phyloP scores from a whole-genome alignment of 768 basidiomycete species.

The Suillus lakei region DNA sequence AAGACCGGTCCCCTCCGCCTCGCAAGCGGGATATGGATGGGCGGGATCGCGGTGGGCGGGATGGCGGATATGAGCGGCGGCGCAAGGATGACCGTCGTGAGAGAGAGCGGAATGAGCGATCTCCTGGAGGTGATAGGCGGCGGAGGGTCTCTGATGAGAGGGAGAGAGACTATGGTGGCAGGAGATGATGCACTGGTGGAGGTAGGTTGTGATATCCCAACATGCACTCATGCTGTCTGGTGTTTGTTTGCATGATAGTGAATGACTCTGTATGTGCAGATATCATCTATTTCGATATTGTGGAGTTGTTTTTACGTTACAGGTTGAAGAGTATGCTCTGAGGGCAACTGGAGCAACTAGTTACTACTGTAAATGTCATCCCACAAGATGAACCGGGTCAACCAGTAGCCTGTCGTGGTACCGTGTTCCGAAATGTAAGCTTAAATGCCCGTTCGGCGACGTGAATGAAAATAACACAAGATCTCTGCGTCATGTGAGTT shows the following conservation, averaged over 20 bases:
- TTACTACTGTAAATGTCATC: no score
- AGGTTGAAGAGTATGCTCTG: neutral
- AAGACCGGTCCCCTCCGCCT: slow-evolving; percentile 25
- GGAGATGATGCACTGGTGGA: slow-evolving; percentile 20
- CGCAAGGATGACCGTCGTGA: slow-evolving; percentile 29
- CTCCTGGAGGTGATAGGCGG: slow-evolving; percentile 31
- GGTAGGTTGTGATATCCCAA: neutral
- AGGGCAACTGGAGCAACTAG: neutral
- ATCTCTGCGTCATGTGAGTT: neutral
- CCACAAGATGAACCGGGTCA: no score
- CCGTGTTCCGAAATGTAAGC: no score
- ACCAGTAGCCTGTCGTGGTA: no score
- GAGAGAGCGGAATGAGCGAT: slow-evolving; percentile 20
- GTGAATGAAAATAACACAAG: no score
- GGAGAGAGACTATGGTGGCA: slow-evolving; percentile 27
- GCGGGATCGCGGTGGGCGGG: slow-evolving; percentile 24
- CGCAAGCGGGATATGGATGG: slow-evolving; percentile 23
- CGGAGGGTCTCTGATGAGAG: slow-evolving; percentile 29
- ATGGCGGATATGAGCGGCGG: slow-evolving; percentile 27
- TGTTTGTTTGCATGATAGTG: neutral
- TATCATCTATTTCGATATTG: neutral
- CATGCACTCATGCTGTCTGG: neutral
- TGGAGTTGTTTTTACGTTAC: neutral
- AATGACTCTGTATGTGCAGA: neutral
- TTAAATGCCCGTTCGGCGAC: no score